phyloP scores from a whole-genome alignment of 1,284 basidiomycete genomes.

The Lentinus polychrous region DNA sequence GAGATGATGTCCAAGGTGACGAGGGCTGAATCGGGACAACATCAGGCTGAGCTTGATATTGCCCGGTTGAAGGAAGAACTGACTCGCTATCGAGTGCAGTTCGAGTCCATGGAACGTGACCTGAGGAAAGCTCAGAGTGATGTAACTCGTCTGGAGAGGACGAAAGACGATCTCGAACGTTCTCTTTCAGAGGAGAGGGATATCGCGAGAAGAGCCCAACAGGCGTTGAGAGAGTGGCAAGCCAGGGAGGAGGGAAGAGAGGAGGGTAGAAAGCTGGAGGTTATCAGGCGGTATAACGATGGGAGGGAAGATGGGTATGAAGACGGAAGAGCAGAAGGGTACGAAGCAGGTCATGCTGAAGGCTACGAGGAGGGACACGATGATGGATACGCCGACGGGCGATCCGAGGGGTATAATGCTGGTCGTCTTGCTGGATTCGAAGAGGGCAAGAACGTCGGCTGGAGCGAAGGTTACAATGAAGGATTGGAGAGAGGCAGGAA shows the following conservation, averaged over 20 bases:
- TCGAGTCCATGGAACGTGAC: slow-evolving; percentile 45
- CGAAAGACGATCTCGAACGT: slow-evolving; percentile 42
- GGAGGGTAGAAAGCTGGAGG: slow-evolving; percentile 31
- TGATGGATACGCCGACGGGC: slow-evolving; percentile 40
- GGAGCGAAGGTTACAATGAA: slow-evolving; percentile 33
- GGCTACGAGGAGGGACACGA: slow-evolving; percentile 39
- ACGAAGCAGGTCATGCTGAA: slow-evolving; percentile 27
- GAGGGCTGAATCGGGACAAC: slow-evolving; percentile 39
- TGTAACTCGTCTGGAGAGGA: slow-evolving; percentile 33
- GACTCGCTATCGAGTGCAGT: slow-evolving; percentile 38
- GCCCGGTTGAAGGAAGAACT: slow-evolving; percentile 43
- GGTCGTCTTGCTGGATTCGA: slow-evolving; percentile 34
- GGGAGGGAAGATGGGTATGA: slow-evolving; percentile 37
- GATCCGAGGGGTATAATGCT: slow-evolving; percentile 37
- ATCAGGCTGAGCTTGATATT: slow-evolving; percentile 38
- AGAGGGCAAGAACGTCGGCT: slow-evolving; percentile 34
- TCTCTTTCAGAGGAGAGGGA: slow-evolving; percentile 41
- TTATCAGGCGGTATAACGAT: slow-evolving; percentile 32
- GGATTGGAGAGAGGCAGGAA: slow-evolving; percentile 38
- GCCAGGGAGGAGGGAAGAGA: slow-evolving; percentile 40
- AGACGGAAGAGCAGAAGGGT: slow-evolving; percentile 31
- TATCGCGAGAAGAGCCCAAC: slow-evolving; percentile 37
- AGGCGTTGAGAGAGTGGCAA: slow-evolving; percentile 39
- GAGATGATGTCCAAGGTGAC: slow-evolving; percentile 31
- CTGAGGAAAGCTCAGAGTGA: slow-evolving; percentile 37